Percentiles rank a stretch among this genome's conserved stretches.
These are phyloP conservation scores for Penicillium canescens DNA, from an alignment of 495 filamentous ascomycete species.

Conservation along the genomic window DNA sequence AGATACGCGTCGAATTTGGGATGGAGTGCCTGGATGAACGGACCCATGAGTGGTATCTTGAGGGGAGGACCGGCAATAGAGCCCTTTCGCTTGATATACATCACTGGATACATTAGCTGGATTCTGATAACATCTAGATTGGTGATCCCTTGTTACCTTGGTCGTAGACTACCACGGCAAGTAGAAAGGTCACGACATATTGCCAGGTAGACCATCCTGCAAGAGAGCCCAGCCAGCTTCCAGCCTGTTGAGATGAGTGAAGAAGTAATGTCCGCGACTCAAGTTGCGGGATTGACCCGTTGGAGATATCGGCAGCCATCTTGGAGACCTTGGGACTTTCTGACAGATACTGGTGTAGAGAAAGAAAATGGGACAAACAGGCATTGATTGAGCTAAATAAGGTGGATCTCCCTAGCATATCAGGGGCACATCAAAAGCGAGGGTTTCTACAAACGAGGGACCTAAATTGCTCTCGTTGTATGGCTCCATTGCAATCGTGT, in stretches of 20 bases:
- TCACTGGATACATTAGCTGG: constrained; percentile 50
- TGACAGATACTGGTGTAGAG: not conserved
- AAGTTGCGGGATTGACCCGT: constrained; percentile 9
- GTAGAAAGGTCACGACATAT: constrained; percentile 24
- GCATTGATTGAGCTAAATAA: too few relatives aligned
- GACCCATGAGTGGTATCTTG: constrained; percentile 89
- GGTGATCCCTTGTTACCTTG: constrained; percentile 21
- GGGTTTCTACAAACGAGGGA: too few relatives aligned
- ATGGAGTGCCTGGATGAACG: constrained; percentile 82
- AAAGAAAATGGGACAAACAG: too few relatives aligned
- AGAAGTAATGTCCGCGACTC: constrained; percentile 7
- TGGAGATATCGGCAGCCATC: constrained; percentile 11
- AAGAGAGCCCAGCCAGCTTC: constrained; percentile 1
- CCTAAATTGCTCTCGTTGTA: not conserved
- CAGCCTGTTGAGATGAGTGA: not conserved
- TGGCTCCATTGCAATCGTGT: not conserved
- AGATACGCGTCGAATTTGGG: constrained; percentile 83
- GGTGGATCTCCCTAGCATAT: too few relatives aligned
- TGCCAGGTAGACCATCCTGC: constrained; percentile 26
- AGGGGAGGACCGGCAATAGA: constrained; percentile 74
- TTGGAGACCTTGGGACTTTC: not conserved
- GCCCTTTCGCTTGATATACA: constrained; percentile 79
- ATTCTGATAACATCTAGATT: not conserved
- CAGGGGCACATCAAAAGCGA: too few relatives aligned
- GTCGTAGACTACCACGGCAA: constrained; percentile 32